These are phyloP conservation scores for Lachancea sp. DNA, from an alignment of 805 yeast genomes.

Conservation along the genomic window DNA sequence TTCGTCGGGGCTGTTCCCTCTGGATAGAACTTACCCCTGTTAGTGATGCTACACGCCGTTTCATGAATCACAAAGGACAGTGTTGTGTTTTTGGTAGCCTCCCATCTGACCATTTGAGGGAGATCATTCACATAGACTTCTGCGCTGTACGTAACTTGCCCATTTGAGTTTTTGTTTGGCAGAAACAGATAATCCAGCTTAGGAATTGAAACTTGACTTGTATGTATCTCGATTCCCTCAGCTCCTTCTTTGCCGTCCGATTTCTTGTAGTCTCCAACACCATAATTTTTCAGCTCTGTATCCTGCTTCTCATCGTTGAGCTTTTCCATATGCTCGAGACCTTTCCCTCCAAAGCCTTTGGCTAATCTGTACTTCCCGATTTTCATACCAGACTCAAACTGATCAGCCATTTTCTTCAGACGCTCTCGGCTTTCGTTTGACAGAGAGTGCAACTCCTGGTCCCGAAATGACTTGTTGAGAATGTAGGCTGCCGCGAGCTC, in stretches of 20 bases:
- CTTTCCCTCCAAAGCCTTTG: constrained; percentile 91
- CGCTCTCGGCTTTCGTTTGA: constrained; percentile 39
- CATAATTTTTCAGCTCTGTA: constrained; percentile 16
- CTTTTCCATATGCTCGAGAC: constrained; percentile 70
- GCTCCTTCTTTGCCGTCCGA: constrained; percentile 7
- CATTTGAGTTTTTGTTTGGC: constrained; percentile 52
- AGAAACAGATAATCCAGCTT: constrained; percentile 46
- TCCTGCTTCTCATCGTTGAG: constrained; percentile 24
- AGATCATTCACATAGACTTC: constrained; percentile 74
- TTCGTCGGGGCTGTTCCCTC: constrained; percentile 48
- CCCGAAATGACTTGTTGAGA: constrained; percentile 41
- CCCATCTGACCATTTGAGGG: constrained; percentile 77
- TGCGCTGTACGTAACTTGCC: constrained; percentile 52
- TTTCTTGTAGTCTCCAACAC: constrained; percentile 8
- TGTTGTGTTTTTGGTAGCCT: constrained; percentile 61
- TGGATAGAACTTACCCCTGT: constrained; percentile 72
- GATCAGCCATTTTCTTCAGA: constrained; percentile 40
- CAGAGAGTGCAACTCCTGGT: constrained; percentile 37
- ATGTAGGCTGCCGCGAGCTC: constrained; percentile 67
- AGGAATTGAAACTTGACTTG: constrained; percentile 23
- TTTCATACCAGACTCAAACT: constrained; percentile 55
- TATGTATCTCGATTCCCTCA: constrained; percentile 12
- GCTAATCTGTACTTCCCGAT: constrained; percentile 58
- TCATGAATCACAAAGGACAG: constrained; percentile 59
- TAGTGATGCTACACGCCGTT: constrained; percentile 71